Evolutionary conservation across 176 grass and related monocot genomes (phyloP), one percentile per base, ranked within the genome.

Genomic region (Musa troglodytarum): DNA sequence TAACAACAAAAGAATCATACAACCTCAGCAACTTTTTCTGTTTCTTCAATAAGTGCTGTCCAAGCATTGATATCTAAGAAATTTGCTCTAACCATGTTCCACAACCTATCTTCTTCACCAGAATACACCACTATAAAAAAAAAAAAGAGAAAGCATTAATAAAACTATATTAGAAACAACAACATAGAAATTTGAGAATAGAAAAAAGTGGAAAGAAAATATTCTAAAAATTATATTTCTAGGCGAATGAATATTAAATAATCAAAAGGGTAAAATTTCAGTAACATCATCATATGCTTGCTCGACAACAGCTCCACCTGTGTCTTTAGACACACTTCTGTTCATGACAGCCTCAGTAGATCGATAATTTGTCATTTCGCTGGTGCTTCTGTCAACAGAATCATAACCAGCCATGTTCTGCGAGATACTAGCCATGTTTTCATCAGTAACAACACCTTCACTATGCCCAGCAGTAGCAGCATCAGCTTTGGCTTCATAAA

Each of bases 1-100:
- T 81, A 74, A 14, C 0, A 23, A 56, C 61, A 1, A 69, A 23
- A 55, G 74, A 23, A 26, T 17, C 26, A 75, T 13, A n/a, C 10
- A 80, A 99, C 95, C 88, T 82, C 86, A 1, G 95, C 82, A 63
- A 74, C 84, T 84, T 83, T 93, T 80, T 99, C 95, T 6, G 90
- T 99, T 82, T 99, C 95, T 1, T 99, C 95, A 78, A 99, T 91
- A 67, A 99, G 95, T 26, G 84, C 12, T 5, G 85, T 94, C 95
- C 95, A 99, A 15, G 88, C 81, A 94, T 99, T 89, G 76, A 99
- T 94, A 53, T 99, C 88, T 16, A 94, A 69, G 58, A 76, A 91
- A 78, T 99, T 91, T 0, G 74, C 74, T 3, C 76, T 86, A 65
- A 99, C 88, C 1, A 89, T 76, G 73, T 71, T 81, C 95, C 95